Percentiles rank a stretch among this genome's conserved stretches.
Evolutionary conservation across 2,329 filamentous ascomycete genomes (phyloP).

Genomic region (Ascomycota sp.): DNA sequence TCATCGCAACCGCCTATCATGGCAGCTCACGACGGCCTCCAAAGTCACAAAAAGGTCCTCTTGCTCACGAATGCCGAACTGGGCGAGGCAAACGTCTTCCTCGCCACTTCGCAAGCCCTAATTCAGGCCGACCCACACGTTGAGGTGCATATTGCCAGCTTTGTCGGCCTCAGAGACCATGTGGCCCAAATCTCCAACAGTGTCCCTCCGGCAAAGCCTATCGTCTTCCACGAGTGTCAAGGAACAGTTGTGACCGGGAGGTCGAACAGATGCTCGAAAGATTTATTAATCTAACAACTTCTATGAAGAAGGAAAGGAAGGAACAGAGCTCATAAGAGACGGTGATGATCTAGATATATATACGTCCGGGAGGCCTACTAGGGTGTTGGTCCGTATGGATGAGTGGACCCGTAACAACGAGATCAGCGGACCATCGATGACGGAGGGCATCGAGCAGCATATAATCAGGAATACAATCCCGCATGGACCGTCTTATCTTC

Average conservation of each 20-base stretch:
- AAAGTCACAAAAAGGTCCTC: conserved; percentile 13
- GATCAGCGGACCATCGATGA: conserved; percentile 6
- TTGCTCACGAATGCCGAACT: conserved; percentile 24
- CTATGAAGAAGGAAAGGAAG: too few relatives aligned
- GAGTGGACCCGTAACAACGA: too few relatives aligned
- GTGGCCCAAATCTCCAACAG: conserved; percentile 3
- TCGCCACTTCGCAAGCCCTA: conserved; percentile 21
- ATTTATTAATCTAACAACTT: too few relatives aligned
- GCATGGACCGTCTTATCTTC: neutral
- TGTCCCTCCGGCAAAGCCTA: conserved; percentile 4
- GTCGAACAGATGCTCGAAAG: too few relatives aligned
- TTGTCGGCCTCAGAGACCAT: conserved; percentile 11
- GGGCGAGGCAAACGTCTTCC: conserved; percentile 24
- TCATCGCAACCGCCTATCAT: too few relatives aligned
- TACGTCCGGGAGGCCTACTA: too few relatives aligned
- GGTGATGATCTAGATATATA: too few relatives aligned
- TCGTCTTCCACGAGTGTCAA: conserved; percentile 9
- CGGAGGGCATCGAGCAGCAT: conserved; percentile 2
- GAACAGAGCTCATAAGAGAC: too few relatives aligned
- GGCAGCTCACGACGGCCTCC: too few relatives aligned
- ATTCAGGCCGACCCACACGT: conserved; percentile 12
- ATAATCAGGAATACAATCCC: neutral
- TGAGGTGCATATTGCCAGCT: conserved; percentile 24
- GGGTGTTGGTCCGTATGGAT: too few relatives aligned
- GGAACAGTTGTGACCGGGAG: too few relatives aligned